A percentile compares a stretch with the other conserved stretches of the same genome.
phyloP scores from a whole-genome alignment of 1,284 basidiomycete species.

The Kwoniella shivajii region DNA sequence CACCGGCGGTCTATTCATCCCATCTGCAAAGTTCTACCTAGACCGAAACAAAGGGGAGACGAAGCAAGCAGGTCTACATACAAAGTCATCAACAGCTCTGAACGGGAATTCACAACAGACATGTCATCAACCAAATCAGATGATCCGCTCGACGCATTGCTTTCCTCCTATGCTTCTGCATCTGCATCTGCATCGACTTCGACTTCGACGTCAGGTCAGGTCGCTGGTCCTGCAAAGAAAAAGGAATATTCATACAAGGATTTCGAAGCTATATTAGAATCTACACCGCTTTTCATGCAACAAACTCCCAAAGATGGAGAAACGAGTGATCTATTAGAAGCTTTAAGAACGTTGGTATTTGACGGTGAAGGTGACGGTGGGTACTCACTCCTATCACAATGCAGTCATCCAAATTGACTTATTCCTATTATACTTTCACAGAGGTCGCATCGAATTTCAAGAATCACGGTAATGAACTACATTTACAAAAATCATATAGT shows the following conservation, averaged over 20 bases:
- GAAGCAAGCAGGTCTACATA: too few relatives aligned
- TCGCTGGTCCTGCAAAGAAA: conserved; percentile 18
- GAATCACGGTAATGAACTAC: conserved; percentile 93
- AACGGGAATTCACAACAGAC: neutral
- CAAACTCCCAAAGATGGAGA: conserved; percentile 70
- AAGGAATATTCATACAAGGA: conserved; percentile 40
- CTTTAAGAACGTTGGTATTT: conserved; percentile 80
- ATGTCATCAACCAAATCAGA: neutral
- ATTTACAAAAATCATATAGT: conserved; percentile 77
- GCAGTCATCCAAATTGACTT: too few relatives aligned
- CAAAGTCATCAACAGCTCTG: neutral
- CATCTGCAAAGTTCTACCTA: too few relatives aligned
- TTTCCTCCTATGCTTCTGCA: neutral
- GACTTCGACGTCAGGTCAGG: neutral
- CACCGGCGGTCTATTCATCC: too few relatives aligned
- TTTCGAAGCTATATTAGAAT: conserved; percentile 45
- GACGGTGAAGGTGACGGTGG: conserved; percentile 92
- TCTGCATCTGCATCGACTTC: neutral
- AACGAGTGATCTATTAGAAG: conserved; percentile 71
- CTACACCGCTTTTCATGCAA: conserved; percentile 86
- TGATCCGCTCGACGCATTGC: conserved; percentile 15
- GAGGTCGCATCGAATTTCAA: conserved; percentile 93
- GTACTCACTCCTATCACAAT: too few relatives aligned
- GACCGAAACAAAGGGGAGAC: too few relatives aligned
- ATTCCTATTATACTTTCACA: conserved; percentile 44